Conservation (phyloP, 2,329 filamentous ascomycete species). For the Beauveria australis region DNA sequence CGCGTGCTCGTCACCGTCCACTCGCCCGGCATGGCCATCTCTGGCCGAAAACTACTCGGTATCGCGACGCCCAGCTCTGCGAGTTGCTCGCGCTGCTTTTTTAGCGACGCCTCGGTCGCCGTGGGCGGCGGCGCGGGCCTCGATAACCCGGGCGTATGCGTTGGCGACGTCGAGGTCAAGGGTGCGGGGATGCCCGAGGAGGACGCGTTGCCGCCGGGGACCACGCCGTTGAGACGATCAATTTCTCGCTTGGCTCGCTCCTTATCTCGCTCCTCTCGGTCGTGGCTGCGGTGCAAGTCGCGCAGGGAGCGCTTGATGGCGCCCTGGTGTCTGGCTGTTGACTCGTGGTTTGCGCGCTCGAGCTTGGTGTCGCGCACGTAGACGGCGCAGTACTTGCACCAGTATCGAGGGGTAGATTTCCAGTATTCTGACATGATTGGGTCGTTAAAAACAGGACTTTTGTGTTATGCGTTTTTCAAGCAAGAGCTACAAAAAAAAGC, state of each 20-base stretch:
- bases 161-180: neutral
- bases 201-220: conserved; percentile 37
- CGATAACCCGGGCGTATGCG: neutral
- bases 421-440: conserved; percentile 85
- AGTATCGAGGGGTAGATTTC: conserved; percentile 96
- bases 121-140: conserved; percentile 17
- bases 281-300: conserved; percentile 77
- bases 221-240: conserved; percentile 73
- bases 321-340: conserved; percentile 75
- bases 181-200: conserved; percentile 16
- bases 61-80: conserved; percentile 80
- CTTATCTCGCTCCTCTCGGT: conserved; percentile 72
- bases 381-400: conserved; percentile 93
- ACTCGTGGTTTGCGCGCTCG: conserved; percentile 82
- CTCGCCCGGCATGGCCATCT: conserved; percentile 82
- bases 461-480: neutral
- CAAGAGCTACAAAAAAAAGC: neutral
- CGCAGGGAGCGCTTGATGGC: conserved; percentile 83
- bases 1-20: conserved; percentile 69
- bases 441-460: neutral
- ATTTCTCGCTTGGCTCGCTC: conserved; percentile 78
- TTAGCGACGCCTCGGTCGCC: conserved; percentile 56
- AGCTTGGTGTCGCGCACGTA: conserved; percentile 90
- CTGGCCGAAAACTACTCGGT: conserved; percentile 66
- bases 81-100: conserved; percentile 78